A percentile compares a stretch with the other conserved stretches of the same genome.
Evolutionary conservation across 2,329 filamentous ascomycete genomes (phyloP).

Genomic region (Cordyceps farinosa): DNA sequence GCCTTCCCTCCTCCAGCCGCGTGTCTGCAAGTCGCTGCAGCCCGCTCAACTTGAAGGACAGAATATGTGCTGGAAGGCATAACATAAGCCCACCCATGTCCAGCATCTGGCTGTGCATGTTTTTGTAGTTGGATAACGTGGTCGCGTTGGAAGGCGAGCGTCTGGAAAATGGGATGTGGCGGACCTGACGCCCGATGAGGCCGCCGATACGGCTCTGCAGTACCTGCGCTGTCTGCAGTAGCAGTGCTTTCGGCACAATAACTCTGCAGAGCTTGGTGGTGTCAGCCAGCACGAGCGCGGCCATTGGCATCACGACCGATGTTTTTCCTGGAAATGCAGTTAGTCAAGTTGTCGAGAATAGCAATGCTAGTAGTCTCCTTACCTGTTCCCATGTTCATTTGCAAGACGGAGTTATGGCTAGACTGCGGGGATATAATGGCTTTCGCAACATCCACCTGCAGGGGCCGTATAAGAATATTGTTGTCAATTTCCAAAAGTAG

Average conservation of each 20-base stretch:
- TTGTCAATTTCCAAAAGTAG: conserved; percentile 64
- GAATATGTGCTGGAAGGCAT: conserved; percentile 58
- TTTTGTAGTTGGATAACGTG: conserved; percentile 36
- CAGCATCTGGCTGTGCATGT: conserved; percentile 38
- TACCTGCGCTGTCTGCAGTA: conserved; percentile 55
- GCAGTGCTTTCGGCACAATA: conserved; percentile 53
- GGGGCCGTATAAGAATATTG: conserved; percentile 57
- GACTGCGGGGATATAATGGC: conserved; percentile 56
- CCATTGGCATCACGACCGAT: conserved; percentile 54
- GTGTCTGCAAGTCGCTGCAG: conserved; percentile 52
- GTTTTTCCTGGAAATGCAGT: conserved; percentile 47
- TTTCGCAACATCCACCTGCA: conserved; percentile 59
- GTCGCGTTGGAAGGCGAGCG: conserved; percentile 36
- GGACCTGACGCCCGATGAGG: conserved; percentile 49
- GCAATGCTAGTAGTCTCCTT: conserved; percentile 12
- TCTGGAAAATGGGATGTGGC: conserved; percentile 57
- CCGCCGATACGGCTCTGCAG: conserved; percentile 53
- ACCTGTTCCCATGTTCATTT: conserved; percentile 66
- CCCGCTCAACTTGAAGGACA: conserved; percentile 63
- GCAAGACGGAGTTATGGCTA: conserved; percentile 54
- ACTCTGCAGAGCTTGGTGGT: conserved; percentile 46
- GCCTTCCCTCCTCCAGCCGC: conserved; percentile 36
- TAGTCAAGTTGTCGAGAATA: not conserved
- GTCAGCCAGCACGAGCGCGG: conserved; percentile 43
- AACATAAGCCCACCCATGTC: conserved; percentile 51